These are phyloP conservation scores for Macrophomina tecta DNA, from an alignment of 2,329 filamentous ascomycete species.

Conservation along the genomic window DNA sequence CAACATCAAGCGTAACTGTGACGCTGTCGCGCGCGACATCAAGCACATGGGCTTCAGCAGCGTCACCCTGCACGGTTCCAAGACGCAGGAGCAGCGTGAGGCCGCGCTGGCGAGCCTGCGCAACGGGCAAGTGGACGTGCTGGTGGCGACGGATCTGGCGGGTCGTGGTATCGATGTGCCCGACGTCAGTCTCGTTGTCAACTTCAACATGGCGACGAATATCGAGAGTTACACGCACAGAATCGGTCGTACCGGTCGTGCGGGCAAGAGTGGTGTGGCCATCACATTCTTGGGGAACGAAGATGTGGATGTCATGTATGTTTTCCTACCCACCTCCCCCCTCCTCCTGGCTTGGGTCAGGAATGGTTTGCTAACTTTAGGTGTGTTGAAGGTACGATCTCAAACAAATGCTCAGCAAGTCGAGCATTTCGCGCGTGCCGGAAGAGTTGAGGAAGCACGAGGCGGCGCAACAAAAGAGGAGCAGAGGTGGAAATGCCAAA, in stretches of 20 bases:
- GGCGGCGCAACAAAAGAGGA: slow-evolving; percentile 81
- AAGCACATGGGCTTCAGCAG: slow-evolving; percentile 90
- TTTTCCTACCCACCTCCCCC: slow-evolving; percentile 29
- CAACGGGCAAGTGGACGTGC: slow-evolving; percentile 78
- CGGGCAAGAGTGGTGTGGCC: slow-evolving; percentile 93
- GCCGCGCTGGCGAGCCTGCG: slow-evolving; percentile 86
- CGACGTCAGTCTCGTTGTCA: slow-evolving; percentile 92
- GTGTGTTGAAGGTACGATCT: slow-evolving; percentile 68
- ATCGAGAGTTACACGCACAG: slow-evolving; percentile 99
- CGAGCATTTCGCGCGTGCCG: slow-evolving; percentile 82
- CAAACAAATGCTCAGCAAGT: slow-evolving; percentile 94
- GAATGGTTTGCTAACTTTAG: slow-evolving; percentile 15
- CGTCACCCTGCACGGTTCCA: slow-evolving; percentile 91
- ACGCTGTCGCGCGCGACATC: slow-evolving; percentile 91
- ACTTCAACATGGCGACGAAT: slow-evolving; percentile 97
- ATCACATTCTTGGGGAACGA: slow-evolving; percentile 95
- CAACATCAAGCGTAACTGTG: slow-evolving; percentile 99
- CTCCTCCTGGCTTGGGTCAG: neutral
- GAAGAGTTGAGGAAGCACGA: slow-evolving; percentile 91
- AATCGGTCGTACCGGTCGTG: slow-evolving; percentile 99
- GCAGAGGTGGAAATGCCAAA: slow-evolving; percentile 33
- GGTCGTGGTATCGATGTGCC: slow-evolving; percentile 97
- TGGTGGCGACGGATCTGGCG: slow-evolving; percentile 94
- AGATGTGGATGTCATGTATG: slow-evolving; percentile 83
- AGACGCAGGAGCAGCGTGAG: slow-evolving; percentile 97